These are phyloP conservation scores for Lachnellula subtilissima DNA, from an alignment of 2,329 filamentous ascomycete genomes.

Conservation along the genomic window DNA sequence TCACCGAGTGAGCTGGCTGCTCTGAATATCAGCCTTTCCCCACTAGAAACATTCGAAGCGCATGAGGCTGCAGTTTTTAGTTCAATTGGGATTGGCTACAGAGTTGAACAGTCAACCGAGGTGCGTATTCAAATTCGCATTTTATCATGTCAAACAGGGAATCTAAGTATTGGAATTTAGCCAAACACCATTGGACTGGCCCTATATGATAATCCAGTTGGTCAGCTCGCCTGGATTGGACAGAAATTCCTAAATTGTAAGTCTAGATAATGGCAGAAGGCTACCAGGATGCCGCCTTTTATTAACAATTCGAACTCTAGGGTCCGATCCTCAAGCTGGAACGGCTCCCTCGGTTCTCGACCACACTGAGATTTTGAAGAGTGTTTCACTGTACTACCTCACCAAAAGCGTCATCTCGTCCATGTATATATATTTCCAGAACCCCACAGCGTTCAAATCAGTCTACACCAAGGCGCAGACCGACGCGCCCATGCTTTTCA, in stretches of 20 bases:
- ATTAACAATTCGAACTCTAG: neutral
- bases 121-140: neutral
- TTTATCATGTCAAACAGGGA: neutral
- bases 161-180: constrained; percentile 5
- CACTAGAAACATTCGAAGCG: neutral
- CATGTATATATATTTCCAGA: constrained; percentile 36
- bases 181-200: constrained; percentile 21
- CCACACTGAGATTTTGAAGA: constrained; percentile 13
- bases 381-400: constrained; percentile 19
- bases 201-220: constrained; percentile 21
- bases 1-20: neutral
- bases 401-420: constrained; percentile 26
- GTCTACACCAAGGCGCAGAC: constrained; percentile 30
- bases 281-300: neutral
- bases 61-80: neutral
- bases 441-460: constrained; percentile 34
- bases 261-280: neutral
- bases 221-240: constrained; percentile 19
- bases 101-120: neutral
- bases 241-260: neutral
- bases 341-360: constrained; percentile 12
- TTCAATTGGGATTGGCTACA: neutral
- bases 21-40: neutral
- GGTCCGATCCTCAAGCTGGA: constrained; percentile 20
- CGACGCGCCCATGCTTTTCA: constrained; percentile 19